Percentiles rank a stretch among this genome's conserved stretches.
phyloP scores from a whole-genome alignment of 2,329 filamentous ascomycete genomes.

The Diaporthe sp. region DNA sequence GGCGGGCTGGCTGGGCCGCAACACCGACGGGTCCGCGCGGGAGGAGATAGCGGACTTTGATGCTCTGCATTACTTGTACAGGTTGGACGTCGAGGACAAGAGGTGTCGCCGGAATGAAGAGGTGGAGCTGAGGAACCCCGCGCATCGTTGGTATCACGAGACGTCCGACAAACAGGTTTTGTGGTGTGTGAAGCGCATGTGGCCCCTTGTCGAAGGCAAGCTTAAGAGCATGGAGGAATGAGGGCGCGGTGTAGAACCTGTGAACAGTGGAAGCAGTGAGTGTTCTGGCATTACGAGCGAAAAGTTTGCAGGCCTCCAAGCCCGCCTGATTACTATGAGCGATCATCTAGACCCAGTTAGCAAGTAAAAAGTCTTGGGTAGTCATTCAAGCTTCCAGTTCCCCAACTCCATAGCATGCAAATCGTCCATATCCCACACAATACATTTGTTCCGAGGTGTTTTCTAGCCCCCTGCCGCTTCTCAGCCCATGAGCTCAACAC shows the following conservation, averaged over 20 bases:
- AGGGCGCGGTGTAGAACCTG: background rate
- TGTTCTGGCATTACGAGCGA: background rate
- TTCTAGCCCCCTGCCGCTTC: background rate
- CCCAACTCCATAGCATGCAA: conserved; percentile 32
- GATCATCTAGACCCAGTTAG: conserved; percentile 8
- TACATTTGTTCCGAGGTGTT: background rate
- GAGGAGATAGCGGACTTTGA: conserved; percentile 21
- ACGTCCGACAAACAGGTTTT: conserved; percentile 20
- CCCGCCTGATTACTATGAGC: background rate
- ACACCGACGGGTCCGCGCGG: conserved; percentile 12
- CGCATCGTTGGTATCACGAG: conserved; percentile 29
- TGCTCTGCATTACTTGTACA: conserved; percentile 28
- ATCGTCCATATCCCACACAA: background rate
- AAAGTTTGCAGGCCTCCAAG: background rate
- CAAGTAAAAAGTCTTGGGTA: conserved; percentile 17
- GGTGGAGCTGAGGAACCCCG: conserved; percentile 14
- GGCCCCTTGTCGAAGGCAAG: conserved; percentile 19
- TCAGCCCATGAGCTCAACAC: conserved; percentile 75
- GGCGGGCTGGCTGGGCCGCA: conserved; percentile 12
- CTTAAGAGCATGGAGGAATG: background rate
- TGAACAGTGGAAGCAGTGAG: background rate
- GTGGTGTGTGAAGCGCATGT: conserved; percentile 20
- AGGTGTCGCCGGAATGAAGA: conserved; percentile 17
- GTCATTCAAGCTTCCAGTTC: conserved; percentile 8
- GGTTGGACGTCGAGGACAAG: conserved; percentile 28